Evolutionary conservation across 1,139 yeast species (phyloP).

Genomic region (Pichia sp.): DNA sequence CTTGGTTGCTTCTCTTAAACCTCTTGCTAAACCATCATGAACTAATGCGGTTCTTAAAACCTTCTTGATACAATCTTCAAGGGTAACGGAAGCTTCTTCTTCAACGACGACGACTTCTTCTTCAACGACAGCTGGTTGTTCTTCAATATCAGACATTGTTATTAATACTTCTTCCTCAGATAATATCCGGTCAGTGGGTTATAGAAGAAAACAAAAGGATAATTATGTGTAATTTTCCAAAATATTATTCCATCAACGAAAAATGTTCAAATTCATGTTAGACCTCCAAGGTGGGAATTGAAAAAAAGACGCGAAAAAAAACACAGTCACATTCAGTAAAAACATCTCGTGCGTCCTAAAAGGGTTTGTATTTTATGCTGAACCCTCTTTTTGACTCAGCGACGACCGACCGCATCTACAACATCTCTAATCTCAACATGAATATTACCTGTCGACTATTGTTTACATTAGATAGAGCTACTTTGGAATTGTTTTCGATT

Average conservation of each 20-base stretch:
- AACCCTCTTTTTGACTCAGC: neutral
- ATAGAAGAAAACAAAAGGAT: neutral
- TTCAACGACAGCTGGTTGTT: slow-evolving; percentile 66
- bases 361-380: too few relatives aligned
- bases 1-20: slow-evolving; percentile 99
- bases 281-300: neutral
- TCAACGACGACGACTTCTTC: slow-evolving; percentile 83
- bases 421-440: neutral
- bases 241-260: neutral
- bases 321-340: neutral
- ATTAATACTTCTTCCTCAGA: slow-evolving; percentile 80
- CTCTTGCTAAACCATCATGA: slow-evolving; percentile 99
- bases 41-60: slow-evolving; percentile 97
- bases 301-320: neutral
- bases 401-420: neutral
- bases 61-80: slow-evolving; percentile 98
- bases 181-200: slow-evolving; percentile 62
- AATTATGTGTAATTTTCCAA: neutral
- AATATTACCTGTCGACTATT: neutral
- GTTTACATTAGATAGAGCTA: neutral
- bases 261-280: neutral
- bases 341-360: neutral
- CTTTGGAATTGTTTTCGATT: neutral
- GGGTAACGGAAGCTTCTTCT: slow-evolving; percentile 78
- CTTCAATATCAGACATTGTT: slow-evolving; percentile 83